Percentiles rank a stretch among this genome's conserved stretches.
Conservation (phyloP, 768 basidiomycete genomes). For the Trametes sanguinea region DNA sequence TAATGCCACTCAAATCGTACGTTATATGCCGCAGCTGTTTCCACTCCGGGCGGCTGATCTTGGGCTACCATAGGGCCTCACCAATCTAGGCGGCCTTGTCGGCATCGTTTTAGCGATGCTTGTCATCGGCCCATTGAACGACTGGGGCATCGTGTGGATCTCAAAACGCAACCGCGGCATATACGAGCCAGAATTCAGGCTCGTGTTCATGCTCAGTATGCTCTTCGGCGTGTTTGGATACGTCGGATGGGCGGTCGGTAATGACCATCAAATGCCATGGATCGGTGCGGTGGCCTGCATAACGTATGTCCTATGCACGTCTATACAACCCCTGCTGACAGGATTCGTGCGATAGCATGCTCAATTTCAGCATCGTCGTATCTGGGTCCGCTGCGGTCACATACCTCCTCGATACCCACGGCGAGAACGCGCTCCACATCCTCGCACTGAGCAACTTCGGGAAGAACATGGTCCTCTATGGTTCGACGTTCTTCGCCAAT, state of each 20-base stretch:
- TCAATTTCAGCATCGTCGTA: conserved; percentile 48
- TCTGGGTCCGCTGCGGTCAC: conserved; percentile 45
- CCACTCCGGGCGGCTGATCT: background rate
- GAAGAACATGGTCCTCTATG: conserved; percentile 50
- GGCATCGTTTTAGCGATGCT: conserved; percentile 43
- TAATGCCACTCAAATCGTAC: conserved; percentile 40
- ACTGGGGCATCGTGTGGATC: conserved; percentile 46
- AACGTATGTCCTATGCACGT: conserved; percentile 17
- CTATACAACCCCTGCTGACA: background rate
- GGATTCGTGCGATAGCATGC: conserved; percentile 34
- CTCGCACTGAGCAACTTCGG: conserved; percentile 45
- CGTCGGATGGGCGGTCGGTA: conserved; percentile 48
- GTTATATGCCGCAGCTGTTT: background rate
- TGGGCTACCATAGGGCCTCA: conserved; percentile 34
- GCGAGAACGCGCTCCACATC: conserved; percentile 42
- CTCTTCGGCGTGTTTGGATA: conserved; percentile 48
- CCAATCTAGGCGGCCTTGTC: conserved; percentile 46
- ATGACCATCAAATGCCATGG: conserved; percentile 45
- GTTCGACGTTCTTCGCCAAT: conserved; percentile 47
- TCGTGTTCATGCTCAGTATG: conserved; percentile 45
- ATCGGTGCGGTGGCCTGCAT: conserved; percentile 45
- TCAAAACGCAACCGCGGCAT: conserved; percentile 46
- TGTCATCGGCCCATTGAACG: conserved; percentile 43
- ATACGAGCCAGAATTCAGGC: conserved; percentile 50
- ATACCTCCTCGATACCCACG: conserved; percentile 49